Conservation (phyloP, 148 eudicot species). For the Rhododendron vialii region DNA sequence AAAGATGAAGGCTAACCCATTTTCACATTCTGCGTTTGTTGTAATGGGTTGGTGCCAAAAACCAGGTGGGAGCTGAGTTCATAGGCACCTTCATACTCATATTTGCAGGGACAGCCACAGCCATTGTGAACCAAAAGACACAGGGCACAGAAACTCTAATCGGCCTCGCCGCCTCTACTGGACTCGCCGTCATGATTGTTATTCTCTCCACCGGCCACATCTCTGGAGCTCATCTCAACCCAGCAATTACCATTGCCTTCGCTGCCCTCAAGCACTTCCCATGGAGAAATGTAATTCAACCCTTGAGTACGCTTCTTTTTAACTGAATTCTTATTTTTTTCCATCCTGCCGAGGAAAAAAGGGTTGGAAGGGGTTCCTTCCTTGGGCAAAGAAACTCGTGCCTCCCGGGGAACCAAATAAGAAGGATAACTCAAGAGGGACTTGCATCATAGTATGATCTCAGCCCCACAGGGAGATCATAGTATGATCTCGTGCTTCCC, state of each 20-base stretch:
- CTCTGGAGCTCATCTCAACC: constrained; percentile 96
- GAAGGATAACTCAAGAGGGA: neutral
- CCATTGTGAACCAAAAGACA: constrained; percentile 82
- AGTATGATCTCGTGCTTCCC: too few species aligned
- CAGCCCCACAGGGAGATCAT: neutral
- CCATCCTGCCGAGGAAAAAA: neutral
- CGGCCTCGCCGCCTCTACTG: constrained; percentile 74
- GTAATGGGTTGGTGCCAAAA: constrained; percentile 15
- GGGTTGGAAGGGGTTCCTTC: neutral
- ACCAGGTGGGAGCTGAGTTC: constrained; percentile 92
- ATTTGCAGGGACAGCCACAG: constrained; percentile 75
- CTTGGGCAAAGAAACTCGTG: neutral
- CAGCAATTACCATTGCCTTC: constrained; percentile 80
- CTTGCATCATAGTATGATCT: neutral
- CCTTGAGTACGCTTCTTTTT: neutral
- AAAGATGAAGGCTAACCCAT: constrained; percentile 11
- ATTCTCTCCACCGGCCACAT: constrained; percentile 90
- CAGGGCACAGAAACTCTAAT: constrained; percentile 75
- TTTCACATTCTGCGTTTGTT: neutral
- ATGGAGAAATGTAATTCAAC: constrained; percentile 68
- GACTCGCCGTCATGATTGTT: constrained; percentile 89
- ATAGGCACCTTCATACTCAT: constrained; percentile 81
- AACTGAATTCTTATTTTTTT: too few species aligned
- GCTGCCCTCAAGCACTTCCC: constrained; percentile 96
- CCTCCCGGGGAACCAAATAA: neutral